A percentile compares a stretch with the other conserved stretches of the same genome.
These are phyloP conservation scores for Amylostereum chailletii DNA, from an alignment of 1,284 basidiomycete genomes.

Conservation along the genomic window DNA sequence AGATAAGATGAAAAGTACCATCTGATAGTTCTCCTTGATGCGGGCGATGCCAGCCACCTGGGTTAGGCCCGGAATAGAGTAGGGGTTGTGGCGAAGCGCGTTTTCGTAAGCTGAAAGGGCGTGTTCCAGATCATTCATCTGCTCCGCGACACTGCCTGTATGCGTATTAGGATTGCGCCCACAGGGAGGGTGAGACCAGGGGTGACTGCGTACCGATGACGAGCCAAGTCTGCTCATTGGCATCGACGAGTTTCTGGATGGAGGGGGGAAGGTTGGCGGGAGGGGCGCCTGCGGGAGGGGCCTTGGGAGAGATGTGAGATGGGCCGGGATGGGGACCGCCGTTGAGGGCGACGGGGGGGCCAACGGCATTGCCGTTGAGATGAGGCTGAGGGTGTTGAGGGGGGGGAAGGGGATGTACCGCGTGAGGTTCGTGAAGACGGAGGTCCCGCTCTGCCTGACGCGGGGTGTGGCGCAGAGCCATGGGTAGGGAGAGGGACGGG, in stretches of 20 bases:
- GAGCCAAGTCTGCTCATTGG: slow-evolving; percentile 91
- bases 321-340: slow-evolving; percentile 31
- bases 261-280: slow-evolving; percentile 31
- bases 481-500: slow-evolving; percentile 23
- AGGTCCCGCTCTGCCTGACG: slow-evolving; percentile 55
- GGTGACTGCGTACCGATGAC: slow-evolving; percentile 61
- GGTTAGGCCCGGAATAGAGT: slow-evolving; percentile 80
- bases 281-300: slow-evolving; percentile 27
- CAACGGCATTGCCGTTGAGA: slow-evolving; percentile 41
- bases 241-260: slow-evolving; percentile 68
- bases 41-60: slow-evolving; percentile 87
- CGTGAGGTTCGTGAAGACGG: slow-evolving; percentile 50
- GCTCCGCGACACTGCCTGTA: slow-evolving; percentile 81
- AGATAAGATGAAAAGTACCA: slow-evolving; percentile 40
- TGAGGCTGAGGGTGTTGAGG: slow-evolving; percentile 31
- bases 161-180: slow-evolving; percentile 14
- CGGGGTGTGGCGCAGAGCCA: slow-evolving; percentile 56
- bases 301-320: slow-evolving; percentile 36
- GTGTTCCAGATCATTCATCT: slow-evolving; percentile 85
- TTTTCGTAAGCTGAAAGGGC: slow-evolving; percentile 87
- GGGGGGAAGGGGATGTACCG: slow-evolving; percentile 33
- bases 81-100: slow-evolving; percentile 86
- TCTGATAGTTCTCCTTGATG: slow-evolving; percentile 82
- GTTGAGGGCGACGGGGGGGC: slow-evolving; percentile 30
- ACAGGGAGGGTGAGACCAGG: slow-evolving; percentile 9